phyloP scores from a whole-genome alignment of 257 asterid genomes.

The Agastache rugosa region DNA sequence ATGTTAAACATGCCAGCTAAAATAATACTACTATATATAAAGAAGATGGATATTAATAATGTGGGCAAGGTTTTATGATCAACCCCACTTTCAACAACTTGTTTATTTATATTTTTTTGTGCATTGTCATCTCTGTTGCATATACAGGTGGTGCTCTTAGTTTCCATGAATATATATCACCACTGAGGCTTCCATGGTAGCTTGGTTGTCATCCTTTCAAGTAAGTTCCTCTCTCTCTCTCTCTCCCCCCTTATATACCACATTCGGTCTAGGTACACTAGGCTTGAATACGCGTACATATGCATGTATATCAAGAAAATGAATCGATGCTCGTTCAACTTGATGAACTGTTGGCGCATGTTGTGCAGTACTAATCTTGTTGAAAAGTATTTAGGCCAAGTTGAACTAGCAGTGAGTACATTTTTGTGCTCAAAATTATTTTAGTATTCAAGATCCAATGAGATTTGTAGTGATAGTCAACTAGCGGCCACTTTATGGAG shows the following conservation, averaged over 20 bases:
- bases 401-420: conserved; percentile 22
- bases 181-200: conserved; percentile 2
- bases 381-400: conserved; percentile 3
- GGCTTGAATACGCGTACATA: conserved; percentile 1
- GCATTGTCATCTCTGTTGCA: not conserved
- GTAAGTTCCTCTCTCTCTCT: conserved; percentile 14
- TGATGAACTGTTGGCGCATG: conserved; percentile 23
- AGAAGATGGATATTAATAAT: not conserved
- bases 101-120: not conserved
- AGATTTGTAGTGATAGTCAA: conserved; percentile 36
- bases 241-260: not conserved
- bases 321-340: not conserved
- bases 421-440: conserved; percentile 8
- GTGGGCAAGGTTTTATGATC: not conserved
- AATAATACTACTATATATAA: too few species aligned
- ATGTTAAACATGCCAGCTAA: not conserved
- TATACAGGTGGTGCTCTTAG: not conserved
- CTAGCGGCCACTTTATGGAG: conserved; percentile 46
- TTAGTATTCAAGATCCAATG: conserved; percentile 45
- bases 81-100: not conserved
- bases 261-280: conserved; percentile 25
- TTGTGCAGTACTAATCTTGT: not conserved
- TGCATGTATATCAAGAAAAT: conserved; percentile 15
- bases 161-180: not conserved
- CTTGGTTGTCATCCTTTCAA: conserved; percentile 7